Evolutionary conservation across 208 protist species (phyloP), one percentile per base, ranked within the genome.

Genomic region (Crithidia fasciculata): DNA sequence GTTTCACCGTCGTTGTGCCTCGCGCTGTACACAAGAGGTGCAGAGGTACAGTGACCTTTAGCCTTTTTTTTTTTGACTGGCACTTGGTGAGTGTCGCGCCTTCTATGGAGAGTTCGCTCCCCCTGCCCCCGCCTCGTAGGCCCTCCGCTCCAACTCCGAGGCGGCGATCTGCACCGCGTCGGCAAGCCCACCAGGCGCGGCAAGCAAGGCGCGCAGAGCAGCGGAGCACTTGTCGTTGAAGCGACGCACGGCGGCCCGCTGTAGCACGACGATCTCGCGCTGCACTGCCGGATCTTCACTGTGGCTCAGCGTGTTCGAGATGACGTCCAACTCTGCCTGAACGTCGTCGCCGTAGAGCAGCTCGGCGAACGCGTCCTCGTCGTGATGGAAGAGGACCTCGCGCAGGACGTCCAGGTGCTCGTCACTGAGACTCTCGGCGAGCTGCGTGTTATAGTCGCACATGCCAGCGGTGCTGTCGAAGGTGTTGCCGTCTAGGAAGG

Each of bases 271-370:
- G 18, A 81, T 80, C 40, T 84, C 82, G 19, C 68, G 70, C 53
- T 78, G 76, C 44, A 80, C 72, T 28, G 64, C 52, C 3, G 72
- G 60, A 43, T 79, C 69, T 10, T 82, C 80, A 62, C 73, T 76
- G 57, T 75, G 73, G 52, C 68, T 57, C 13, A 82, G 45, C 10
- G 69, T 72, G 16, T 44, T 66, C 2, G 81, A 69, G 13, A 84
- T 74, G 12, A 72, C 67, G 9, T 47, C 69, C 19, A 85, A 63
- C 53, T 83, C 76, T 7, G 67, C 76, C 62, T 85, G 77, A 13
- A 96, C 79, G 60, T 88, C 87, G 61, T 96, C 91, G 49, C 76
- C 91, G 76, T 96, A 95, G 43, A 96, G 82, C 64, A 96, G 81
- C 72, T 96, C 88, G 28, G 91, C 91, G 78, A 96, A 96, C 9